A percentile compares a stretch with the other conserved stretches of the same genome.
Evolutionary conservation across 2,329 filamentous ascomycete genomes (phyloP).

Genomic region (Neurospora sp.): DNA sequence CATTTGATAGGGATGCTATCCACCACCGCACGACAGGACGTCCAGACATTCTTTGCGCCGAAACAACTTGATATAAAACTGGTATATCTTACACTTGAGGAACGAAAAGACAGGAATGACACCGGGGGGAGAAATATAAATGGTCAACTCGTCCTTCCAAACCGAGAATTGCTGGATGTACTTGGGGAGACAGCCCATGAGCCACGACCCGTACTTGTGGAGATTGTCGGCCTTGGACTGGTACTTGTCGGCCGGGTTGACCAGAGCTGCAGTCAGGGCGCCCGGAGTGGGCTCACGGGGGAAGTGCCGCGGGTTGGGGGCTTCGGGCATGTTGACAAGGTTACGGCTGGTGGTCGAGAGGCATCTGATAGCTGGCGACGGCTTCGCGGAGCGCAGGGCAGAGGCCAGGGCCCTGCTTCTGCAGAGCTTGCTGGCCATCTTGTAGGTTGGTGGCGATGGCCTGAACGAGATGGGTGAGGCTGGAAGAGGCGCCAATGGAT

Average conservation of each 20-base stretch:
- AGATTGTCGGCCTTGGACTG: conserved; percentile 76
- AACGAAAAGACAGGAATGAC: conserved; percentile 89
- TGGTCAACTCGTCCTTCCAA: conserved; percentile 97
- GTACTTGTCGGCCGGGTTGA: conserved; percentile 93
- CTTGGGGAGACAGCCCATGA: conserved; percentile 94
- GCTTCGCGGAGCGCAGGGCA: conserved; percentile 43
- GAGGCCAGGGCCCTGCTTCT: conserved; percentile 47
- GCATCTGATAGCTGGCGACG: conserved; percentile 35
- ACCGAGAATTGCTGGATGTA: conserved; percentile 99
- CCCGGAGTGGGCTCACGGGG: conserved; percentile 43
- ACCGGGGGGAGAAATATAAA: conserved; percentile 82
- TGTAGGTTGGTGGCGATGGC: background rate
- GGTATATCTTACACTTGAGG: conserved; percentile 59
- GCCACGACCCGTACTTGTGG: conserved; percentile 91
- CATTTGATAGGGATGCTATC: conserved; percentile 8
- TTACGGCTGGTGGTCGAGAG: conserved; percentile 38
- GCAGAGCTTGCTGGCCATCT: conserved; percentile 52
- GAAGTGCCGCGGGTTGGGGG: conserved; percentile 58
- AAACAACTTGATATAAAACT: background rate
- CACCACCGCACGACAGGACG: background rate
- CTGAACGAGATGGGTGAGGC: conserved; percentile 18
- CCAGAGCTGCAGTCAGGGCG: conserved; percentile 64
- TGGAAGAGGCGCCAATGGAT: conserved; percentile 34
- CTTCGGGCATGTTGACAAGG: conserved; percentile 48
- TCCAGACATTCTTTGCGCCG: background rate